phyloP scores from a whole-genome alignment of 768 basidiomycete genomes.

The Mrakia gelida region DNA sequence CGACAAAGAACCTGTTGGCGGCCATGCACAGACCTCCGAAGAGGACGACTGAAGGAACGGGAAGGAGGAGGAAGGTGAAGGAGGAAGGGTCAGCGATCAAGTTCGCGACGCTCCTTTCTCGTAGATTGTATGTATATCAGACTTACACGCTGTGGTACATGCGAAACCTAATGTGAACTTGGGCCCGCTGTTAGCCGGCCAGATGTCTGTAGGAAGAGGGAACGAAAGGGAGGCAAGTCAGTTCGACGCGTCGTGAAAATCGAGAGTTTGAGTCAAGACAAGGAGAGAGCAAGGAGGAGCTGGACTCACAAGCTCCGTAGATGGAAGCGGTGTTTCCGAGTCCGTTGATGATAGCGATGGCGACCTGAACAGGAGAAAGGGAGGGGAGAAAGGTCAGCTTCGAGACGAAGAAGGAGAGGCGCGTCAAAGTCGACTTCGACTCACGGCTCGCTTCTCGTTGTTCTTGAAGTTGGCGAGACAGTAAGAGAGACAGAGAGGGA shows the following conservation, averaged over 20 bases:
- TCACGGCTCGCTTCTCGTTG: conserved; percentile 41
- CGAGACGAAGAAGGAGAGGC: not conserved
- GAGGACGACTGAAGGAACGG: not conserved
- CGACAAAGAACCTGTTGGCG: not conserved
- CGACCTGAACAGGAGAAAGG: not conserved
- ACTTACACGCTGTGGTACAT: not conserved
- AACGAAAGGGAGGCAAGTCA: not conserved
- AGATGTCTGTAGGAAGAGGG: not conserved
- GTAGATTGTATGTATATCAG: no score
- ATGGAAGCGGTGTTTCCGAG: conserved; percentile 33
- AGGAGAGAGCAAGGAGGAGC: not conserved
- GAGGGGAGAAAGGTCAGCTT: not conserved
- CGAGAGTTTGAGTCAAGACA: not conserved
- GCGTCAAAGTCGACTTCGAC: not conserved
- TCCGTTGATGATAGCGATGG: conserved; percentile 42
- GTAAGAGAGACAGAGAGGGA: conserved; percentile 42
- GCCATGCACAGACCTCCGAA: not conserved
- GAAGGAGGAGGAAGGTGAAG: not conserved
- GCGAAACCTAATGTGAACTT: not conserved
- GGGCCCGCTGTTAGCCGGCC: not conserved
- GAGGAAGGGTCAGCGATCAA: no score
- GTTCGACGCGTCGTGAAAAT: not conserved
- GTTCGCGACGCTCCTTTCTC: no score
- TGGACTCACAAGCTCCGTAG: not conserved
- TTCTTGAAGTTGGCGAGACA: conserved; percentile 42